Conservation (phyloP, 2,329 filamentous ascomycete genomes). For the Pestalotiopsis sp. region DNA sequence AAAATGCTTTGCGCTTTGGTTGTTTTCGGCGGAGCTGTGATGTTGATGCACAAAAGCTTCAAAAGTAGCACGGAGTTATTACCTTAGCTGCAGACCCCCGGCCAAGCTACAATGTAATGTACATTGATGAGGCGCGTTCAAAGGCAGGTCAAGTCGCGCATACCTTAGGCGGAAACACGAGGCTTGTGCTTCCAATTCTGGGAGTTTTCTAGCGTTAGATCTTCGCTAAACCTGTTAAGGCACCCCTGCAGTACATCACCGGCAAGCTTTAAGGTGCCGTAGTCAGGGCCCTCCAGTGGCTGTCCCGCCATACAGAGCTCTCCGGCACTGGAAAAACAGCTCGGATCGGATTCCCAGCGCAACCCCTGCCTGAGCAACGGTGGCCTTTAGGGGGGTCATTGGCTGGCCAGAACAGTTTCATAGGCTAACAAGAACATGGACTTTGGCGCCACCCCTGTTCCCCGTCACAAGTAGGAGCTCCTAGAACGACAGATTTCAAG, state of each 20-base stretch:
- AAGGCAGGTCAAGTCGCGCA: background rate
- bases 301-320: background rate
- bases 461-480: background rate
- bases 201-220: background rate
- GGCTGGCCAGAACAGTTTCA: background rate
- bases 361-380: background rate
- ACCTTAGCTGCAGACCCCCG: background rate
- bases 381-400: background rate
- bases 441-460: background rate
- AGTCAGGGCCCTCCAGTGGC: background rate
- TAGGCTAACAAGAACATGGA: background rate
- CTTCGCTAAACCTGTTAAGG: background rate
- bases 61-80: background rate
- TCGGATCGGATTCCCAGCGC: background rate
- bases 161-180: background rate
- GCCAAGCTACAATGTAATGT: background rate
- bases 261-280: background rate
- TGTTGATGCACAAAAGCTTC: background rate
- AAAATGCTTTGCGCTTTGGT: background rate
- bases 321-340: slow-evolving; percentile 4
- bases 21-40: background rate
- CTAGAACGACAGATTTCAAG: background rate
- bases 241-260: background rate
- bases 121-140: background rate
- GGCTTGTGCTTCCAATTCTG: background rate